These are phyloP conservation scores for Apophysomyces sp. DNA, from an alignment of 371 early-diverging fungal species.

Conservation along the genomic window DNA sequence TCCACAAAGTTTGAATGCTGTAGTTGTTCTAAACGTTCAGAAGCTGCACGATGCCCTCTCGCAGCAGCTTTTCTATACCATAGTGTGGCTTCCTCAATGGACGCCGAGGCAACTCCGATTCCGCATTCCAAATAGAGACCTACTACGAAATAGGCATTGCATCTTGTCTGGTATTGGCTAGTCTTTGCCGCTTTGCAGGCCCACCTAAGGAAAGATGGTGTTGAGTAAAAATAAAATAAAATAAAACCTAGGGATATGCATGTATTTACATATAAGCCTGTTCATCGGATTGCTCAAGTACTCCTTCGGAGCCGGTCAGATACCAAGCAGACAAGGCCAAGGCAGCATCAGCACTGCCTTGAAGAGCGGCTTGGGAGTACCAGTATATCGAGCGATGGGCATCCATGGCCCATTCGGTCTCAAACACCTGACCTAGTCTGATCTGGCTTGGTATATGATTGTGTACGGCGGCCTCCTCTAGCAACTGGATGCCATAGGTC, in stretches of 20 bases:
- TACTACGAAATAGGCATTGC: slow-evolving; percentile 83
- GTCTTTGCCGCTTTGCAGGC: slow-evolving; percentile 23
- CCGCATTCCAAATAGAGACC: slow-evolving; percentile 78
- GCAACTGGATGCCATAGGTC: slow-evolving; percentile 81
- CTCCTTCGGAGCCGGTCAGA: slow-evolving; percentile 77
- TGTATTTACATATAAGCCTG: slow-evolving; percentile 72
- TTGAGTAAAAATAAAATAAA: not conserved
- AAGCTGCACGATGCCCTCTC: slow-evolving; percentile 70
- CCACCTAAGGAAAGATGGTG: not conserved
- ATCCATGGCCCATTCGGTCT: slow-evolving; percentile 84
- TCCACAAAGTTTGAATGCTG: not conserved
- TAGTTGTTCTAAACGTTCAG: not conserved
- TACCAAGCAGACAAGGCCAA: slow-evolving; percentile 89
- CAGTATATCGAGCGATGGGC: slow-evolving; percentile 85
- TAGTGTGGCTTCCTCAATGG: slow-evolving; percentile 61
- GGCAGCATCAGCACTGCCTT: slow-evolving; percentile 78
- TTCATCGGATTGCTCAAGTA: slow-evolving; percentile 76
- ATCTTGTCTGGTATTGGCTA: slow-evolving; percentile 52
- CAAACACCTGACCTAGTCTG: slow-evolving; percentile 89
- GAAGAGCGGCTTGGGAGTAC: slow-evolving; percentile 89
- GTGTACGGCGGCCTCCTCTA: slow-evolving; percentile 82
- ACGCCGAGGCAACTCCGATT: slow-evolving; percentile 57
- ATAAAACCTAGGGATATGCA: not conserved
- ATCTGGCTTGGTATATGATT: slow-evolving; percentile 90
- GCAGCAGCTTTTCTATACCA: slow-evolving; percentile 79